Evolutionary conservation across 805 yeast genomes (phyloP), one percentile per base, ranked within the genome.

Genomic region (Torulaspora quercuum): DNA sequence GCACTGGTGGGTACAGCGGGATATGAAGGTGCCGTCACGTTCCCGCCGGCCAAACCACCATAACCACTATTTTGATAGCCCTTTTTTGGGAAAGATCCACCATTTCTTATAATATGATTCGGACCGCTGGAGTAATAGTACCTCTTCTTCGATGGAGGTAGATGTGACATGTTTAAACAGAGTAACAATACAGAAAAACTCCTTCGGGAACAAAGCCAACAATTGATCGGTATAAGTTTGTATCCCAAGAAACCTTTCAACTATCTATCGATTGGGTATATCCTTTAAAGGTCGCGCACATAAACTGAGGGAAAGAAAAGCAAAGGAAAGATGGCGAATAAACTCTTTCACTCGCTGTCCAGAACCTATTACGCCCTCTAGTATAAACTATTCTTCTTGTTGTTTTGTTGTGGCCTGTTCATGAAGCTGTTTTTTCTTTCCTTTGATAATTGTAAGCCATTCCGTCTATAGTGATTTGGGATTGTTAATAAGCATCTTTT

Each of bases 121-220:
- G 59, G 50, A 33, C 45, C 53, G 33, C 50, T 45, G 28, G 32
- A 29, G 23, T 57, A 59, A 33, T 57, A 56, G 35, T 57, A 57
- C 29, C 61, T 43, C 45, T 56, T 57, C 45, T 57, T 55, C 16
- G 46, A 36, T 23, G 43, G 35, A 27, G 46, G 41, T 11, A 35
- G 38, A 29, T 39, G 43, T 21, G 48, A 39, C 43, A 42, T 37
- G 33, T 35, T 28, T 16, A 16, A 7, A 28, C 12, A n/a, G n/a
- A n/a, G n/a, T n/a, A n/a, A n/a, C n/a, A n/a, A n/a, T n/a, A n/a
- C n/a, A n/a, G n/a, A n/a, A n/a, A n/a, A n/a, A n/a, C n/a, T n/a
- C n/a, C n/a, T n/a, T n/a, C n/a, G n/a, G n/a, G n/a, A n/a, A n/a
- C n/a, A n/a, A n/a, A n/a, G n/a, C n/a, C n/a, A n/a, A n/a, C n/a